Base-by-base conservation (phyloP, 2,329 filamentous ascomycete species). In the Colletotrichum sp. region DNA sequence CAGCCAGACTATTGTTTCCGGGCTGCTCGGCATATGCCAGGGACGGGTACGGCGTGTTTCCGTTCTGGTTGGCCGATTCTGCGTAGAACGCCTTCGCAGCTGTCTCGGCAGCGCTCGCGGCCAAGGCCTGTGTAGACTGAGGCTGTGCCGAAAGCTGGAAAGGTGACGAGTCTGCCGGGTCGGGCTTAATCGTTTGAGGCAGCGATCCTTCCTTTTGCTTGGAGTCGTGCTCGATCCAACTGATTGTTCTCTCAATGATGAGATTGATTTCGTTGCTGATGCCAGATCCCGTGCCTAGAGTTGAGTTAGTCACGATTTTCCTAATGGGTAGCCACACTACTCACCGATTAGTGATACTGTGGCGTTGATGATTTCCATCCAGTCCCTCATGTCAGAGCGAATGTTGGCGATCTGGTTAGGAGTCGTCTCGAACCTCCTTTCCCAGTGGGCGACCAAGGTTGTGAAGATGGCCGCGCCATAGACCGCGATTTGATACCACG, bases 381-480 rank as follows among this genome's bases (percentile, higher is more conserved):
- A 96, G 26, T 87, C 84, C 36, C 90, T 88, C 93, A 95, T 95
- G 69, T 96, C 93, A 10, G 86, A 84, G 76, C 89, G 89, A 65
- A 96, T 85, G n/a, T 83, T 84, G 18, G 88, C 86, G 69, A 96
- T 85, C 73, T 94, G 91, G 3, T 87, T 86, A 0, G 87, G 84
- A 0, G 90, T 91, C 13, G 91, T 90, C 12, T 90, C 87, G 64
- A 91, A 90, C 34, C 93, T 88, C 63, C 92, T 90, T 80, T 95
- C 90, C 86, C 92, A 94, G 71, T 92, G 89, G 3, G 91, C 90
- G 62, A 94, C 94, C 1, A 96, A 85, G 16, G 90, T 92, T 0
- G 93, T 94, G 79, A 95, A 94, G 72, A 95, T 92, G 30, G 93
- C 93, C 58, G 93, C 91, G 14, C 94, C 88, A 80, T 94, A 95